Evolutionary conservation across 192 early-diverging fungal species (phyloP).

Genomic region (Endogone sp.): DNA sequence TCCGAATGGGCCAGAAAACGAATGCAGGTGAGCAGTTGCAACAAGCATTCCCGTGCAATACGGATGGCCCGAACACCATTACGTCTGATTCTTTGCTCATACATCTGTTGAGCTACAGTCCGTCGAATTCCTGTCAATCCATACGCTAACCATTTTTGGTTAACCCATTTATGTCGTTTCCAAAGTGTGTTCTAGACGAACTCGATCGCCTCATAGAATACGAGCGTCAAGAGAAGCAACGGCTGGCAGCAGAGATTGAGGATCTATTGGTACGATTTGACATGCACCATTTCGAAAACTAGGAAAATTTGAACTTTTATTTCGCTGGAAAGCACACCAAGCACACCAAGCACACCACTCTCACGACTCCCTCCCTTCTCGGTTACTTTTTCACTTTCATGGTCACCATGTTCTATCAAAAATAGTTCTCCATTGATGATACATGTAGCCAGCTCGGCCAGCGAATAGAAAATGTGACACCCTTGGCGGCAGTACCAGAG

Average conservation of each 20-base stretch:
- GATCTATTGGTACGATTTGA: constrained; percentile 47
- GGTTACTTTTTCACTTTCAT: neutral
- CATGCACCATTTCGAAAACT: too few relatives aligned
- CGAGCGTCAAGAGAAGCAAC: constrained; percentile 24
- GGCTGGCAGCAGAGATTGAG: constrained; percentile 43
- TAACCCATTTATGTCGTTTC: neutral
- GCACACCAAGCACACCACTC: too few relatives aligned
- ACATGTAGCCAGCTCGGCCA: constrained; percentile 23
- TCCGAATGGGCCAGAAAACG: neutral
- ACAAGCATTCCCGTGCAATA: too few relatives aligned
- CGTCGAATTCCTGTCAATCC: neutral
- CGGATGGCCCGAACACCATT: too few relatives aligned
- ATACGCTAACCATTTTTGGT: neutral
- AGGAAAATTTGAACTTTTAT: neutral
- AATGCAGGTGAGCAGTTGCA: neutral
- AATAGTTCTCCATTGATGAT: constrained; percentile 22
- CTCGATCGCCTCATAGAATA: constrained; percentile 32
- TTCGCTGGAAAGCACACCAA: too few relatives aligned
- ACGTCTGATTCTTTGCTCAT: too few relatives aligned
- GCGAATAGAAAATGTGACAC: constrained; percentile 21
- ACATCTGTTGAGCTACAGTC: too few relatives aligned
- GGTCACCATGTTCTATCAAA: constrained; percentile 3
- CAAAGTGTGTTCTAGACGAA: constrained; percentile 39
- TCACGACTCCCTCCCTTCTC: constrained; percentile 5
- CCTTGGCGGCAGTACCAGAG: constrained; percentile 8